Base-by-base conservation (phyloP, 2,329 filamentous ascomycete genomes). In the Berkeleyomyces rouxiae region DNA sequence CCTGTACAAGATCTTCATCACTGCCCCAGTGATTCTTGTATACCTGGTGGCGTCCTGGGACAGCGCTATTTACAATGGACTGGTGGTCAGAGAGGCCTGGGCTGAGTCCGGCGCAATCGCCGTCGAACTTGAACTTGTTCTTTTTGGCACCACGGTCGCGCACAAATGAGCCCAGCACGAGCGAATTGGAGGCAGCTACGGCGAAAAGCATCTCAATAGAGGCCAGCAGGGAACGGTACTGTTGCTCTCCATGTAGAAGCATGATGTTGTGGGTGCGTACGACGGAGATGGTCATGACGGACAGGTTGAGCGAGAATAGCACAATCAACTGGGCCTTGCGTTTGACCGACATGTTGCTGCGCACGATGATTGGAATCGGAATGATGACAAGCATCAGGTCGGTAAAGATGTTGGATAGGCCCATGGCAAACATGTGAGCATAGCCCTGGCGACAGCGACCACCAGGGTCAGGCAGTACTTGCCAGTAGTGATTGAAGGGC, bases 111-210 rank as follows among this genome's bases (percentile, higher is more conserved):
- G 59, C 33, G 43, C 62, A 65, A 16, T 66, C 66, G 7, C 64
- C 65, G 49, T 62, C 63, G 73, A 72, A 51, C 74, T 86, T 85
- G 74, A 88, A 96, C 70, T 90, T 93, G 63, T 81, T 80, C 74
- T 95, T 96, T 78, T 97, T 97, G 47, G 90, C 77, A 36, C 93
- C 93, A 61, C 89, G 82, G 71, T 97, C 92, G 11, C 92, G 83
- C 37, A 97, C 84, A 70, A 97, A 97, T 0, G 91, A 95, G 10
- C 92, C 92, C 2, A 99, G 81, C 0, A 96, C 88, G 23, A 99
- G 79, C 2, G 87, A 85, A 71, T 97, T 99, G 10, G 92, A 88
- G 0, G 95, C 87, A 0, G 84, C 83, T 0, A 91, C 88, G 4
- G 93, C 91, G 59, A 92, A 91, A 0, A 97, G 79, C 6, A 97